Conservation (phyloP, 2,329 filamentous ascomycete genomes). For the Niveomyces coronatus region DNA sequence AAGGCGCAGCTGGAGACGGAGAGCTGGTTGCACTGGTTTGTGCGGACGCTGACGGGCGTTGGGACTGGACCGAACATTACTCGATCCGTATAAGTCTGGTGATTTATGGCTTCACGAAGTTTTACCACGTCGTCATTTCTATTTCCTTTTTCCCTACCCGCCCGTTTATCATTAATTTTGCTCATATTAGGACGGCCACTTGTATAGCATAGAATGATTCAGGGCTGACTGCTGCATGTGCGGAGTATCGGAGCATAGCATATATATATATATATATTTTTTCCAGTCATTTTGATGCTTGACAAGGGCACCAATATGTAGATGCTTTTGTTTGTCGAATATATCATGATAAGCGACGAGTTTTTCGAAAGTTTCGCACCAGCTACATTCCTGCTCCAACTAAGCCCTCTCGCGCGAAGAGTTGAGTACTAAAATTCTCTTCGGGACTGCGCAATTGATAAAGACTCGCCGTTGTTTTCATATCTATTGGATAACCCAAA, state of each 20-base stretch:
- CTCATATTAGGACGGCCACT: background rate
- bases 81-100: slow-evolving; percentile 17
- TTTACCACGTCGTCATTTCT: background rate
- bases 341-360: background rate
- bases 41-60: slow-evolving; percentile 50
- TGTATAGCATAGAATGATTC: background rate
- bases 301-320: background rate
- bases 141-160: background rate
- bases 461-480: too few relatives aligned
- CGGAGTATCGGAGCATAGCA: slow-evolving; percentile 6
- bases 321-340: background rate
- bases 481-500: too few relatives aligned
- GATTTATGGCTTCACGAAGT: too few relatives aligned
- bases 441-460: too few relatives aligned
- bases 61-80: slow-evolving; percentile 49
- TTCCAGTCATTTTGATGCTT: background rate
- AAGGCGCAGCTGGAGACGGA: slow-evolving; percentile 53
- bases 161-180: background rate
- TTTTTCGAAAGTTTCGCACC: background rate
- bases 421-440: too few relatives aligned
- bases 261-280: background rate
- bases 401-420: too few relatives aligned
- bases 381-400: background rate
- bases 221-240: background rate
- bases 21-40: slow-evolving; percentile 54